Evolutionary conservation across 352 stramenopile species (phyloP), one percentile per base, ranked within the genome.

Genomic region (Globisporangium iwayamae): DNA sequence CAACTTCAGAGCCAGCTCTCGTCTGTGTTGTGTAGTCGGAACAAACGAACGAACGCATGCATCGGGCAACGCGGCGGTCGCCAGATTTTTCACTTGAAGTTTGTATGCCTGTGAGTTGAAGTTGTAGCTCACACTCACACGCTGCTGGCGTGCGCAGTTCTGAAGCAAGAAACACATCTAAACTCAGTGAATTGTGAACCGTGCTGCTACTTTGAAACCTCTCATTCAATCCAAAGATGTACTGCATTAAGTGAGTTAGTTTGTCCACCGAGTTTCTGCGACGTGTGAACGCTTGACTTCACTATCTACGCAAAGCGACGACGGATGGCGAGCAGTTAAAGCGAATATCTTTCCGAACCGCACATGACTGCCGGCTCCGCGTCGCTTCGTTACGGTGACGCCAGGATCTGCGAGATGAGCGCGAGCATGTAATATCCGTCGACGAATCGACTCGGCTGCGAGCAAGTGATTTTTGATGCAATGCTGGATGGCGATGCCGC

Each of bases 281-380:
- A 62, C 56, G 45, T 62, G 57, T 36, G 57, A 28, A 36, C 28
- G 56, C 57, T 22, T 51, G 18, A n/a, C 3, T 55, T 36, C 13
- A 47, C 14, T 46, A 54, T 36, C 6, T n/a, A 6, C 10, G 55
- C 34, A n/a, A 54, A 8, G 14, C 16, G 38, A 60, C 16, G 30
- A 36, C 22, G 28, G 14, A 53, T 34, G 47, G 47, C 47, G 18
- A 39, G 34, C 34, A 39, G 41, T 28, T 28, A 2, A 28, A 28
- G 25, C 25, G 25, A 28, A 28, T 47, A 47, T 47, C 43, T 48
- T 48, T 48, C 5, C 36, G 10, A 5, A 9, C 36, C 9, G 11
- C 36, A 11, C 10, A 41, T 41, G 36, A 41, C 36, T 41, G 36
- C 13, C 11, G 13, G 18, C 1, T 22, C 34, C 18, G 28, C 51